These are phyloP conservation scores for Zoysia pacifica DNA, from an alignment of 176 grass and related monocot genomes.

Conservation along the genomic window DNA sequence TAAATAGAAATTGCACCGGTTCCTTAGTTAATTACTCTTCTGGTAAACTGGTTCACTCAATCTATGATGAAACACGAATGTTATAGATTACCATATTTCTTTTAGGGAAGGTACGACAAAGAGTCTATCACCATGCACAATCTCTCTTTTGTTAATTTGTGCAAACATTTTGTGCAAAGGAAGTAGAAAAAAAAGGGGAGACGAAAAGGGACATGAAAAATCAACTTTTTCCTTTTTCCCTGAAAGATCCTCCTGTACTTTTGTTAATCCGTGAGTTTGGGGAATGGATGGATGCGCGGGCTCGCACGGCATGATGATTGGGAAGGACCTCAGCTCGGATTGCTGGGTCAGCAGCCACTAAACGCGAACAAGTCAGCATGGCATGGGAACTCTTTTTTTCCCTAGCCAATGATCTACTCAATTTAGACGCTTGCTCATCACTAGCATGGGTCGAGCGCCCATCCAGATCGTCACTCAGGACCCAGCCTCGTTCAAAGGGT, in stretches of 20 bases:
- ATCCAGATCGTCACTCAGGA: constrained; percentile 29
- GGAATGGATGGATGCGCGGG: constrained; percentile 15
- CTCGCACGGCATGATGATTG: constrained; percentile 43
- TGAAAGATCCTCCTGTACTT: constrained; percentile 37
- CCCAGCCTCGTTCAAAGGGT: constrained; percentile 2
- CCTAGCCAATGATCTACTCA: constrained; percentile 7
- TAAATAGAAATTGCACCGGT: constrained; percentile 45
- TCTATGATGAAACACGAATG: not conserved
- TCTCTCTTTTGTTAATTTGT: constrained; percentile 6
- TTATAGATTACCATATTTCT: too few species aligned
- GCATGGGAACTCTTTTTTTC: constrained; percentile 16
- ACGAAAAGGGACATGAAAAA: constrained; percentile 16
- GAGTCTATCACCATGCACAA: constrained; percentile 19
- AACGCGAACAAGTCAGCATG: constrained; percentile 51
- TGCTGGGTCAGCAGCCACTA: constrained; percentile 53
- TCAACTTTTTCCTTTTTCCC: constrained; percentile 34
- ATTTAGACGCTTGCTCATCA: constrained; percentile 44
- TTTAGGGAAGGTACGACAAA: not conserved
- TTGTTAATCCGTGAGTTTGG: constrained; percentile 24
- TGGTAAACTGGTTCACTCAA: not conserved
- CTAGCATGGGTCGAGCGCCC: constrained; percentile 40
- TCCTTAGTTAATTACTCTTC: not conserved
- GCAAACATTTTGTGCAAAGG: not conserved
- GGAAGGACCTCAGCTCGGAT: constrained; percentile 35
- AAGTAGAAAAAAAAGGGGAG: not conserved